Base-by-base conservation (phyloP, 805 yeast species). In the Metschnikowia colocasiae region DNA sequence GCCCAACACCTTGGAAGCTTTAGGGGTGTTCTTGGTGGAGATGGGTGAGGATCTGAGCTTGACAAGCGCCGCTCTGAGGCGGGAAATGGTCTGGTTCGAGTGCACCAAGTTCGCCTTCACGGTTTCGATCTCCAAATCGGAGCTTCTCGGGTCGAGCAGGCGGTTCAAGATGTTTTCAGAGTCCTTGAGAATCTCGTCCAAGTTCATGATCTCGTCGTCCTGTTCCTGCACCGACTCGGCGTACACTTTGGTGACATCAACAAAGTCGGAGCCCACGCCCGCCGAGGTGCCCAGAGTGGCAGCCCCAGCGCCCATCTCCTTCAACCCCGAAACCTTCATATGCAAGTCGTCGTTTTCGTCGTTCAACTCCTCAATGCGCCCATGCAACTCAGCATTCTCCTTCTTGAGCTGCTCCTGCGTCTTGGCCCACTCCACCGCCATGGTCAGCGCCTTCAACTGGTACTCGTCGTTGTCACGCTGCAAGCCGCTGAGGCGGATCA, bases 291-390 rank as follows among this genome's bases (percentile, higher is more conserved):
- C 29, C n/a, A 13, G n/a, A 20, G 10, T 23, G 9, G 43, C 23
- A 8, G n/a, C n/a, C 1, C 16, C 35, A 3, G 33, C 45, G n/a
- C 41, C 10, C 26, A n/a, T 9, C 45, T 56, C 45, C 41, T 51
- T 45, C 41, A 51, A 15, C 23, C 47, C 46, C 48, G 60, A 41
- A 16, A 68, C 43, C 43, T 74, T 69, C 51, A 68, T 61, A 57
- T 75, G 79, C 46, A 84, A 67, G 19, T 71, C 69, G 53, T 82
- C 86, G 62, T 85, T 85, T 58, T 83, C 90, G 56, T 83, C 85
- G 59, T 85, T 85, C 50, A 85, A 65, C 40, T 79, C 83, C 27
- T 74, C 75, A 40, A 84, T 78, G 40, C 79, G 75, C 3, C 61
- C 62, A 54, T 74, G 80, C 48, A 83, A 65, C 15, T 74, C 80